Evolutionary conservation across 2,329 filamentous ascomycete genomes (phyloP).

Genomic region (Nigrospora osmanthi): DNA sequence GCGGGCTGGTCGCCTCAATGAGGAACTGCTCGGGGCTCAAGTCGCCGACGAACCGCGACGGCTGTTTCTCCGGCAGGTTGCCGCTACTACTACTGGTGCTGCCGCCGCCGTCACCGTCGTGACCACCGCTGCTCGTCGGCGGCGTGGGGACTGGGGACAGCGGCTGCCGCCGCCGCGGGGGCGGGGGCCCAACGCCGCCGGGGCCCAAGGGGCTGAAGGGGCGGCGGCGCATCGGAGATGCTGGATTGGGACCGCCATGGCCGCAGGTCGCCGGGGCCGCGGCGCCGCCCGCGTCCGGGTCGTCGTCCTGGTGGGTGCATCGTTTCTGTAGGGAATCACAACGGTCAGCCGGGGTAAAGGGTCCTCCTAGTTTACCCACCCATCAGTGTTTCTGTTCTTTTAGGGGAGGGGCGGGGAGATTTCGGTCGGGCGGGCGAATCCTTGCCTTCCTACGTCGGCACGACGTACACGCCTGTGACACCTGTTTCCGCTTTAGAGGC

Average conservation of each 20-base stretch:
- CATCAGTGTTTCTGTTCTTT: too few species aligned
- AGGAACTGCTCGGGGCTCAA: constrained; percentile 54
- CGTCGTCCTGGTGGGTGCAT: constrained; percentile 5
- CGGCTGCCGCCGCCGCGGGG: background rate
- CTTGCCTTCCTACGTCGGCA: constrained; percentile 48
- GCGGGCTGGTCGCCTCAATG: constrained; percentile 41
- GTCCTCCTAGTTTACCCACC: too few species aligned
- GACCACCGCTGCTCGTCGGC: background rate
- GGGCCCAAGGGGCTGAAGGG: too few species aligned
- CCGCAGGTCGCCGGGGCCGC: too few species aligned
- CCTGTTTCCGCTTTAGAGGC: constrained; percentile 52
- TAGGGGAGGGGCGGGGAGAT: background rate
- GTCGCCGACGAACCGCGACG: constrained; percentile 47
- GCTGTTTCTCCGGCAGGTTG: background rate
- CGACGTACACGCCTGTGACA: constrained; percentile 46
- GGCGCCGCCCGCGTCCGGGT: background rate
- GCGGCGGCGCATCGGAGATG: too few species aligned
- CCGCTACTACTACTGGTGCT: background rate
- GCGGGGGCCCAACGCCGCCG: too few species aligned
- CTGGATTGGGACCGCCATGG: too few species aligned
- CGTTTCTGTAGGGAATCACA: constrained; percentile 4
- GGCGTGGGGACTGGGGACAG: background rate
- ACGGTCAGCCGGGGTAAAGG: too few species aligned
- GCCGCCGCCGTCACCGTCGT: background rate
- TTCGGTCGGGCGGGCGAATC: background rate